Percentiles rank a stretch among this genome's conserved stretches.
Conservation (phyloP, 2,329 filamentous ascomycete species). For the Fusarium sp. region DNA sequence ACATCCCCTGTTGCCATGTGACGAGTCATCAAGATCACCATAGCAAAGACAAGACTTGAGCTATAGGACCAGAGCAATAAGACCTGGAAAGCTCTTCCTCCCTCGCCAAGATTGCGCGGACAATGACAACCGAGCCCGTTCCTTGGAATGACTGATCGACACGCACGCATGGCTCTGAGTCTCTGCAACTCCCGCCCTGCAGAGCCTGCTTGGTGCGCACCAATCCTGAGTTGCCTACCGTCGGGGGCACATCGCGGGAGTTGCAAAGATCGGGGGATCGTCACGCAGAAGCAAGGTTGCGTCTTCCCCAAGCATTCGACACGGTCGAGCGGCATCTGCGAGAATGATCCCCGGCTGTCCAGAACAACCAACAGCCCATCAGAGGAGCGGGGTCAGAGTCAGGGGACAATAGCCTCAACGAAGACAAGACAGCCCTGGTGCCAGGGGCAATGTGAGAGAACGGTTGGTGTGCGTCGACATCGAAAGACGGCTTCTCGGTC, state of each 20-base stretch:
- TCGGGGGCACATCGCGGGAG: slow-evolving; percentile 29
- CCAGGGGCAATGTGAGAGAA: slow-evolving; percentile 12
- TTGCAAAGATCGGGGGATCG: slow-evolving; percentile 40
- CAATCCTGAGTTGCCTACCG: slow-evolving; percentile 17
- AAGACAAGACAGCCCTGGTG: background rate
- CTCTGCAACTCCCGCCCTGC: background rate
- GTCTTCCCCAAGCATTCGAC: slow-evolving; percentile 22
- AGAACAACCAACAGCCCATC: slow-evolving; percentile 17
- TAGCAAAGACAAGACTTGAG: background rate
- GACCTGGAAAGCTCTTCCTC: background rate
- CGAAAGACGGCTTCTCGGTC: background rate
- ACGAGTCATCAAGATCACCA: background rate
- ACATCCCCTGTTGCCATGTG: background rate
- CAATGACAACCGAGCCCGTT: slow-evolving; percentile 17
- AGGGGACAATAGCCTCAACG: slow-evolving; percentile 7
- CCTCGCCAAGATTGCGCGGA: slow-evolving; percentile 3
- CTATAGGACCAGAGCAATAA: background rate
- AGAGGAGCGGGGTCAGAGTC: slow-evolving; percentile 14
- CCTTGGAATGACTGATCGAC: slow-evolving; percentile 20
- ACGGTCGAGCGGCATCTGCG: slow-evolving; percentile 33
- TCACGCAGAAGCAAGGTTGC: slow-evolving; percentile 33
- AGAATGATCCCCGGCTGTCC: slow-evolving; percentile 31
- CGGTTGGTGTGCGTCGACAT: background rate
- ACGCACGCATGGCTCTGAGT: background rate
- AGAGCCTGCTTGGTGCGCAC: slow-evolving; percentile 9